phyloP scores from a whole-genome alignment of 352 stramenopile species.

The Phytopythium litorale region DNA sequence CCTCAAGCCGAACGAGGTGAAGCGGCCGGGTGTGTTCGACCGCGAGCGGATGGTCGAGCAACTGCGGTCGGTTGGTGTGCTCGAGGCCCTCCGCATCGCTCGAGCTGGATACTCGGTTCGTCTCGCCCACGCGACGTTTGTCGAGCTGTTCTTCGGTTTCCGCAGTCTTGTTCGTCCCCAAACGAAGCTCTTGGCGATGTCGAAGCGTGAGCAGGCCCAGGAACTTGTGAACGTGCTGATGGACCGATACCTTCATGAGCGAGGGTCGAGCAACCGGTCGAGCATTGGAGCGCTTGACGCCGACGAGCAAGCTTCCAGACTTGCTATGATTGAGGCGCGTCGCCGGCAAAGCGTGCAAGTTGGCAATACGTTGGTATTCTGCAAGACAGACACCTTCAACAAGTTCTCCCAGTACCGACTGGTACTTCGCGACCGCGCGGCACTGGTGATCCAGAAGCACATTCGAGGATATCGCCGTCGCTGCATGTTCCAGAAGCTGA shows the following conservation, averaged over 20 bases:
- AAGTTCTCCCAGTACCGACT: constrained; percentile 44
- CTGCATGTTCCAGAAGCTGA: constrained; percentile 30
- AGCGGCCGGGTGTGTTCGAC: constrained; percentile 60
- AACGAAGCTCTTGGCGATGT: constrained; percentile 18
- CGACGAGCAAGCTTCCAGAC: neutral
- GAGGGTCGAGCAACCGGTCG: constrained; percentile 8
- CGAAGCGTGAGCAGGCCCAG: constrained; percentile 27
- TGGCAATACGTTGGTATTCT: constrained; percentile 63
- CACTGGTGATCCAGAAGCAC: constrained; percentile 39
- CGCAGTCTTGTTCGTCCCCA: constrained; percentile 25
- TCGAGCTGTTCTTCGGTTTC: constrained; percentile 69
- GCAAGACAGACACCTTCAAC: constrained; percentile 54
- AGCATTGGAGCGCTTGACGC: neutral
- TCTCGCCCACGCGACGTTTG: constrained; percentile 91
- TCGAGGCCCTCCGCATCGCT: constrained; percentile 95
- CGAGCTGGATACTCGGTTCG: constrained; percentile 95
- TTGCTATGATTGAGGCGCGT: neutral
- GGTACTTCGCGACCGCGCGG: constrained; percentile 28
- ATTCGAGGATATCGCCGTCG: constrained; percentile 40
- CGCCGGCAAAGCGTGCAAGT: constrained; percentile 46
- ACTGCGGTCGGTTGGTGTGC: constrained; percentile 94
- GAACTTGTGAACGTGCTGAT: constrained; percentile 28
- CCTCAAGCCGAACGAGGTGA: constrained; percentile 97
- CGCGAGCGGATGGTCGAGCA: constrained; percentile 94
- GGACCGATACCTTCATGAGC: constrained; percentile 29